Base-by-base conservation (phyloP, 2,329 filamentous ascomycete genomes). In the Chalaropsis thielavioides region DNA sequence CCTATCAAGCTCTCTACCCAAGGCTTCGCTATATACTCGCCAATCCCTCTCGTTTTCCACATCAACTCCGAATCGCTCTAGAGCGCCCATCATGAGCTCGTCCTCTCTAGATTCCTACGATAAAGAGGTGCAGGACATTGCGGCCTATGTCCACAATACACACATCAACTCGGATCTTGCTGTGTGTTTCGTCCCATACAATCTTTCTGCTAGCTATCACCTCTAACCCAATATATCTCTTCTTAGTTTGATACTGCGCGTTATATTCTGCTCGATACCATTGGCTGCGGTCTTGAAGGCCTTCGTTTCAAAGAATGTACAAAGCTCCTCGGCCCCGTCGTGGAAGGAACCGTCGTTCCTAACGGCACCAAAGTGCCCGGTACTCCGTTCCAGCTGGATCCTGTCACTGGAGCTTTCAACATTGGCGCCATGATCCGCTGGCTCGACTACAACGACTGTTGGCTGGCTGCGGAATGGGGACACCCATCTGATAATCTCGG, bases 381-480 rank as follows among this genome's bases (percentile, higher is more conserved):
- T 69, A 97, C 94, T 40, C 85, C 88, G 70, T 97, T 92, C 79
- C 87, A 95, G 78, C 86, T 99, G 71, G 94, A 97, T 75, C 94
- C 94, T 46, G 86, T 97, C 74, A 92, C 92, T 72, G 94, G 88
- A 68, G 94, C 94, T 69, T 97, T 99, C 84, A 97, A 97, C 82
- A 97, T 99, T 72, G 94, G 94, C 72, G 89, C 94, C 72, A 95
- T 96, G 87, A 96, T 99, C 79, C 84, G 94, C 74, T 99, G 94
- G 94, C 84, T 99, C 72, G 94, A 99, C 80, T 99, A 97, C 84
- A 99, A 99, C 76, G 94, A 99, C 83, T 97, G 94, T 84, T 99
- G 92, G 94, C 82, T 97, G 69, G 94, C 92, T 56, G 94, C 94
- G 65, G 94, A 99, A 80, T 99, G 94, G 94, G 94, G 94, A 67